Evolutionary conservation across 768 basidiomycete species (phyloP).

Genomic region (Crepidotus variabilis): DNA sequence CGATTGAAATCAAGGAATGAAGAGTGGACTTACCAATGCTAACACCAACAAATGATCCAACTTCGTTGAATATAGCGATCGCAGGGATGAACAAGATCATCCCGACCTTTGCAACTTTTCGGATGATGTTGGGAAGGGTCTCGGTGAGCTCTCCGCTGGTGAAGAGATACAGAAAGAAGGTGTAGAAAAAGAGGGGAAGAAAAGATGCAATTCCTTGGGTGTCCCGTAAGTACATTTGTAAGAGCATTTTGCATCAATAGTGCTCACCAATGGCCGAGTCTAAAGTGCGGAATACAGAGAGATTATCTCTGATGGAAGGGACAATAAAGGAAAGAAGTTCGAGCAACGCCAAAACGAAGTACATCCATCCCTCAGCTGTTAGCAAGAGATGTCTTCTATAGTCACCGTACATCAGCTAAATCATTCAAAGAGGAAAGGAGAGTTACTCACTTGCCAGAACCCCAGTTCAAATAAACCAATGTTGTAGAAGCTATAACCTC

Average conservation of each 20-base stretch:
- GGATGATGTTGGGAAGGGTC: slow-evolving; percentile 47
- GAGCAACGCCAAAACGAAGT: slow-evolving; percentile 54
- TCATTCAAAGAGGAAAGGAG: not conserved
- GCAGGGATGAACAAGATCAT: slow-evolving; percentile 54
- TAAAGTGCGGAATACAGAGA: slow-evolving; percentile 44
- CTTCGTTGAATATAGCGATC: slow-evolving; percentile 50
- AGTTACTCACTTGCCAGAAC: slow-evolving; percentile 43
- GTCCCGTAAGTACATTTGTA: not conserved
- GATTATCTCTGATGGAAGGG: slow-evolving; percentile 44
- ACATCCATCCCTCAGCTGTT: slow-evolving; percentile 56
- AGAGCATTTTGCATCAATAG: not conserved
- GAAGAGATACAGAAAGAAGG: slow-evolving; percentile 57
- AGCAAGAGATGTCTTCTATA: slow-evolving; percentile 55
- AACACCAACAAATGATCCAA: slow-evolving; percentile 63
- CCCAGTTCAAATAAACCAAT: slow-evolving; percentile 46
- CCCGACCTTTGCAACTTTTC: slow-evolving; percentile 36
- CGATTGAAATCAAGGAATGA: not conserved
- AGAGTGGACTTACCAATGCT: slow-evolving; percentile 41
- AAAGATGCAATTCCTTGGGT: slow-evolving; percentile 51
- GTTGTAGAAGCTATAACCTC: slow-evolving; percentile 58
- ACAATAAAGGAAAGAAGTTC: slow-evolving; percentile 58
- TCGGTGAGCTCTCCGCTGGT: slow-evolving; percentile 47
- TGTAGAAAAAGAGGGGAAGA: slow-evolving; percentile 62
- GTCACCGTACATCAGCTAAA: not conserved
- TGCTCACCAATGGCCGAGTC: slow-evolving; percentile 62